Conservation (phyloP, 495 filamentous ascomycete genomes). For the Corynascus novoguineensis region DNA sequence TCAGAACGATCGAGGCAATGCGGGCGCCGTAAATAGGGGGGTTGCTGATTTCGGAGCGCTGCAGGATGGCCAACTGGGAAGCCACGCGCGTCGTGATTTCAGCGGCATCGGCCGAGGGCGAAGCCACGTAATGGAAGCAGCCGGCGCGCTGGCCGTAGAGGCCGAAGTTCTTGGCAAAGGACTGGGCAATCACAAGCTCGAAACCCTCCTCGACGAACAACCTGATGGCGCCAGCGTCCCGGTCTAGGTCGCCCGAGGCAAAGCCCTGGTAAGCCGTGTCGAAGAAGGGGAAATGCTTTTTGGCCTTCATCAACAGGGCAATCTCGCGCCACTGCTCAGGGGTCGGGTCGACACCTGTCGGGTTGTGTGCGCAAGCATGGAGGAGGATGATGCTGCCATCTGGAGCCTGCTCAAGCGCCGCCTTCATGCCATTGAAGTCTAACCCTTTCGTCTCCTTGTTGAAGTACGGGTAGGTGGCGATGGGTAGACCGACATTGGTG, state of each 20-base stretch:
- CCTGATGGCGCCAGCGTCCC: conserved; percentile 84
- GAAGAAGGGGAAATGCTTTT: conserved; percentile 95
- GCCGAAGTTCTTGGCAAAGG: conserved; percentile 98
- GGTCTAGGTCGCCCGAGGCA: conserved; percentile 79
- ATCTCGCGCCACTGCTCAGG: conserved; percentile 91
- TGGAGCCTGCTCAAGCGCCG: conserved; percentile 60
- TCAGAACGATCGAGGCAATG: conserved; percentile 77
- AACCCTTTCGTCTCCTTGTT: conserved; percentile 76
- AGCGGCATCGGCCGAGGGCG: conserved; percentile 59
- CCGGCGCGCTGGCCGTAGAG: conserved; percentile 95
- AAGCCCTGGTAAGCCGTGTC: conserved; percentile 98
- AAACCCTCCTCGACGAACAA: conserved; percentile 94
- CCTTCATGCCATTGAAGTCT: conserved; percentile 83
- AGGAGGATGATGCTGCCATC: conserved; percentile 80
- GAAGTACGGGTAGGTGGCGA: conserved; percentile 91
- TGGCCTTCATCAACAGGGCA: conserved; percentile 63
- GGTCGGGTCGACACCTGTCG: conserved; percentile 94
- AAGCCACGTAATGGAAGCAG: conserved; percentile 90
- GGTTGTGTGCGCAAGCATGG: conserved; percentile 97
- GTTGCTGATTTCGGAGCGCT: conserved; percentile 95
- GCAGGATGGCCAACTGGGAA: conserved; percentile 87
- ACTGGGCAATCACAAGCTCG: conserved; percentile 92
- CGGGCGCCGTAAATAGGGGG: conserved; percentile 89
- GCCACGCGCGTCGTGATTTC: conserved; percentile 62
- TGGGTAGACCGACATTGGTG: conserved; percentile 74